Evolutionary conservation across 129 eudicot genomes (phyloP).

Genomic region (Flaveria bidentis): DNA sequence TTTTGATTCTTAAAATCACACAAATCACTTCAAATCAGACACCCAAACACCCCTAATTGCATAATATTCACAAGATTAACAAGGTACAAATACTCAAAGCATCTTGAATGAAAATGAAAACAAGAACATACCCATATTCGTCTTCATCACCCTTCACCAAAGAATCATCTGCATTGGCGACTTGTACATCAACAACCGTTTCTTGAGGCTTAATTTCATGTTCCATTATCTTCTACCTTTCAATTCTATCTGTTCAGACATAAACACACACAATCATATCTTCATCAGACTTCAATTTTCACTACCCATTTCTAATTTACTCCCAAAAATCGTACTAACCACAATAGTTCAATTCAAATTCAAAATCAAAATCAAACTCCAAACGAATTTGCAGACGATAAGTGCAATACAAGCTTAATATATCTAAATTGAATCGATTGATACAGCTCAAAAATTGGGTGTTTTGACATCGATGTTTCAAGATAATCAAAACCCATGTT

Average conservation of each 20-base stretch:
- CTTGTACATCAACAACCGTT: conserved; percentile 9
- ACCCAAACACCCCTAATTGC: background rate
- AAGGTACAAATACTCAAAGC: conserved; percentile 5
- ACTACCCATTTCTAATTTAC: background rate
- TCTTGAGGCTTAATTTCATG: conserved; percentile 31
- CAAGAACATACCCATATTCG: conserved; percentile 43
- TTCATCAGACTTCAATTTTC: conserved; percentile 16
- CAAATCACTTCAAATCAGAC: background rate
- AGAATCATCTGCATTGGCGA: conserved; percentile 22
- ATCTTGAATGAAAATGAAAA: conserved; percentile 10
- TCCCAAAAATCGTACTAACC: conserved; percentile 3
- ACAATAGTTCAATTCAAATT: background rate
- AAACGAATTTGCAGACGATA: too few relatives aligned
- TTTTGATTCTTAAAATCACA: background rate
- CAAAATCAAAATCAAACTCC: background rate
- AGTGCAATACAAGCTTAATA: background rate
- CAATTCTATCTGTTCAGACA: conserved; percentile 3
- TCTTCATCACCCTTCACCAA: conserved; percentile 31
- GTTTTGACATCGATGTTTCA: too few relatives aligned
- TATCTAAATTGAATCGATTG: conserved; percentile 6
- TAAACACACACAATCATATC: background rate
- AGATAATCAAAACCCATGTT: too few relatives aligned
- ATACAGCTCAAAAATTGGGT: conserved; percentile 10
- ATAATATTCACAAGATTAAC: conserved; percentile 7
- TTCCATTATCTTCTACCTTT: conserved; percentile 7